Evolutionary conservation across 2,329 filamentous ascomycete genomes (phyloP).

Genomic region (Chrysoporthe cubensis): DNA sequence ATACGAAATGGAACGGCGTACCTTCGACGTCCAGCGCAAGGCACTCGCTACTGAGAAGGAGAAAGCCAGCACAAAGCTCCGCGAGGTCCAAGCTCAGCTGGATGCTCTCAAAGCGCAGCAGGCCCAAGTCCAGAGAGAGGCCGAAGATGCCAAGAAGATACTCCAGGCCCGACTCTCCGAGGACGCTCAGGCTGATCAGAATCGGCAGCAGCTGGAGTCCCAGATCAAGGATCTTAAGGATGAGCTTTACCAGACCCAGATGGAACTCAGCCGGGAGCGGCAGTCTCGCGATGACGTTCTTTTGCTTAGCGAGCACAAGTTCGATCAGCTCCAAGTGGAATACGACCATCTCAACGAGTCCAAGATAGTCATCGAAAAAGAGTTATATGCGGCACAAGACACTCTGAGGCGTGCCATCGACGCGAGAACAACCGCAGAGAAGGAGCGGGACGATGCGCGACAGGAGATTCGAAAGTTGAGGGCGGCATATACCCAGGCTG

Average conservation of each 20-base stretch:
- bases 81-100: slow-evolving; percentile 84
- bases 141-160: slow-evolving; percentile 81
- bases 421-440: slow-evolving; percentile 77
- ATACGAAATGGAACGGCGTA: slow-evolving; percentile 77
- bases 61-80: slow-evolving; percentile 73
- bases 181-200: slow-evolving; percentile 82
- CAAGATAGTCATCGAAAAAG: slow-evolving; percentile 97
- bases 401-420: slow-evolving; percentile 84
- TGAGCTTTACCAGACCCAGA: slow-evolving; percentile 82
- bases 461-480: slow-evolving; percentile 81
- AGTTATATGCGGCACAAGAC: slow-evolving; percentile 95
- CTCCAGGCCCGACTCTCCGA: slow-evolving; percentile 89
- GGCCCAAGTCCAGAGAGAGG: slow-evolving; percentile 82
- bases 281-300: slow-evolving; percentile 95
- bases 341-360: slow-evolving; percentile 86
- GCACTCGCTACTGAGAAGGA: slow-evolving; percentile 76
- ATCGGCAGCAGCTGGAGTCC: slow-evolving; percentile 79
- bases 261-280: slow-evolving; percentile 85
- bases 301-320: slow-evolving; percentile 87
- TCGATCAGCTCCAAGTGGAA: slow-evolving; percentile 79
- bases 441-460: slow-evolving; percentile 87
- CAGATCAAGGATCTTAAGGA: slow-evolving; percentile 88
- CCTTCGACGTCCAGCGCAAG: slow-evolving; percentile 78
- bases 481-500: slow-evolving; percentile 80
- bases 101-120: slow-evolving; percentile 86